Evolutionary conservation across 306 rosid species (phyloP).

Genomic region (Acacia acuminata): DNA sequence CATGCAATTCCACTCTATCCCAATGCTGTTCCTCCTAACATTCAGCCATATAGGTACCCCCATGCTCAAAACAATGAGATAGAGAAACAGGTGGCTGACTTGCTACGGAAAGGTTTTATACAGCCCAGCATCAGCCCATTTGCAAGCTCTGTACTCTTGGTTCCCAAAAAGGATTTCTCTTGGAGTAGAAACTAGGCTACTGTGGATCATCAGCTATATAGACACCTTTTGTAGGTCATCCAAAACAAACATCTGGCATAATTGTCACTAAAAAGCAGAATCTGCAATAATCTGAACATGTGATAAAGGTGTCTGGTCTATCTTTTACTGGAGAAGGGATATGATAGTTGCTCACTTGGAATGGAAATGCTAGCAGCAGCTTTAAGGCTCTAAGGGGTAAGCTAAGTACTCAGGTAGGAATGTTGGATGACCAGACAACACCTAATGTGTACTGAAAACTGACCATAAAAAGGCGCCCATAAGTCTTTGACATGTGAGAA

Average conservation of each 20-base stretch:
- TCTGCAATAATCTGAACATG: not conserved
- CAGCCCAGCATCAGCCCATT: too few species aligned
- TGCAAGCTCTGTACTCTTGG: too few species aligned
- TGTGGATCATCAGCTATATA: not conserved
- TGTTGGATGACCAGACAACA: not conserved
- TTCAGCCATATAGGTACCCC: too few species aligned
- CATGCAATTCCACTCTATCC: too few species aligned
- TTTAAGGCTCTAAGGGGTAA: not conserved
- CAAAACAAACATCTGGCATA: not conserved
- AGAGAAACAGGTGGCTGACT: too few species aligned
- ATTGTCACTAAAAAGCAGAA: not conserved
- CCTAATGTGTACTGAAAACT: not conserved
- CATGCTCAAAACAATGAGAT: too few species aligned
- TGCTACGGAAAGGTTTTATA: too few species aligned
- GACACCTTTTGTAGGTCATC: not conserved
- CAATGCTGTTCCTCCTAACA: too few species aligned
- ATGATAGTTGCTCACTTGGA: not conserved
- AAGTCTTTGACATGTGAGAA: not conserved
- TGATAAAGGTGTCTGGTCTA: not conserved
- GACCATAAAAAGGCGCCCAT: not conserved
- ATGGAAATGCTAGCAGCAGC: not conserved
- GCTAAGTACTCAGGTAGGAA: not conserved
- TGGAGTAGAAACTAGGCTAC: not conserved
- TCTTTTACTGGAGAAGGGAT: not conserved
- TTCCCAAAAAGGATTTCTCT: too few species aligned